A percentile compares a stretch with the other conserved stretches of the same genome.
These are phyloP conservation scores for Ustilago loliicola DNA, from an alignment of 1,284 basidiomycete genomes.

Conservation along the genomic window DNA sequence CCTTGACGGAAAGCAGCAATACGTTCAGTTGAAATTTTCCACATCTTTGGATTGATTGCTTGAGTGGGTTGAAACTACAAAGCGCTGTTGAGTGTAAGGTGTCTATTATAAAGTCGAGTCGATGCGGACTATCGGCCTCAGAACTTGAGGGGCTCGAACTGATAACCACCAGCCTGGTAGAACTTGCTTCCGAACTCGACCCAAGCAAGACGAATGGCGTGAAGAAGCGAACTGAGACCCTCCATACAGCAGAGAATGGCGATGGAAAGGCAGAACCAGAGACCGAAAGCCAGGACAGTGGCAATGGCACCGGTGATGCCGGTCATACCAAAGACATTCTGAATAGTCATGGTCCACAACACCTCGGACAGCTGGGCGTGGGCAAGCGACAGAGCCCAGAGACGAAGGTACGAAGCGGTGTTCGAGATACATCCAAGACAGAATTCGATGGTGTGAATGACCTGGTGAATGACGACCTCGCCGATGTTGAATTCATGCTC, in stretches of 20 bases:
- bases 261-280: conserved; percentile 88
- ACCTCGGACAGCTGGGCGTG: conserved; percentile 98
- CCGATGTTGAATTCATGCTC: conserved; percentile 81
- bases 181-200: conserved; percentile 98
- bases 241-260: conserved; percentile 84
- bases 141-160: conserved; percentile 66
- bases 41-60: background rate
- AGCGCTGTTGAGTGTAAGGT: background rate
- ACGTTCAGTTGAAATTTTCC: background rate
- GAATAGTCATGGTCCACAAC: conserved; percentile 70
- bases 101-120: background rate
- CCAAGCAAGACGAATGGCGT: conserved; percentile 97
- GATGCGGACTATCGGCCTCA: background rate
- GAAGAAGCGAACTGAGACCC: conserved; percentile 83
- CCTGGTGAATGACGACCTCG: conserved; percentile 94
- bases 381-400: conserved; percentile 97
- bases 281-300: conserved; percentile 77
- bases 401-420: conserved; percentile 97
- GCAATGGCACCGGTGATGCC: conserved; percentile 75
- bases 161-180: conserved; percentile 88
- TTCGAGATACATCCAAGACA: conserved; percentile 98
- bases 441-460: conserved; percentile 85
- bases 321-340: conserved; percentile 68
- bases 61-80: background rate
- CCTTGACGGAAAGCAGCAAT: background rate